These are phyloP conservation scores for Ogataea henricii DNA, from an alignment of 805 yeast genomes.

Conservation along the genomic window DNA sequence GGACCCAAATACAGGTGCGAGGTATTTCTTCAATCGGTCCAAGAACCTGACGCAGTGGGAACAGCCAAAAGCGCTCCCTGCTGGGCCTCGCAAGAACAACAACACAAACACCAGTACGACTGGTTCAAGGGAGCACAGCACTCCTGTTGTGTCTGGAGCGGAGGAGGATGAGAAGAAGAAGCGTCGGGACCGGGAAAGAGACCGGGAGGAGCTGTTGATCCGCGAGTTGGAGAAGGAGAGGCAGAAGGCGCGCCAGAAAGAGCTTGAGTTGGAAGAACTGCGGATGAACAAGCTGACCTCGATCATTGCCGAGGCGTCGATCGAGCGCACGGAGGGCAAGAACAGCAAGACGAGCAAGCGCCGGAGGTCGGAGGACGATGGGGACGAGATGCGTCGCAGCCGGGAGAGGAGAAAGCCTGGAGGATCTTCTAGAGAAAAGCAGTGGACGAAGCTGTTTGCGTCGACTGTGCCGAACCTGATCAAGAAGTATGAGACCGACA, in stretches of 20 bases:
- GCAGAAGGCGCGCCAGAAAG: constrained; percentile 33
- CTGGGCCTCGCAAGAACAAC: constrained; percentile 17
- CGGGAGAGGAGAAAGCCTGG: constrained; percentile 32
- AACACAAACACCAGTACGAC: not conserved
- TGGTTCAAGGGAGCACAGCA: constrained; percentile 2
- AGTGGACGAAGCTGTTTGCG: constrained; percentile 62
- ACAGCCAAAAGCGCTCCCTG: constrained; percentile 42
- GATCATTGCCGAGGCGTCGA: constrained; percentile 35
- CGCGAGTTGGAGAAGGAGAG: constrained; percentile 38
- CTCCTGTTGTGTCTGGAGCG: not conserved
- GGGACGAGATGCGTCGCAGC: not conserved
- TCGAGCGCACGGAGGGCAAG: constrained; percentile 25
- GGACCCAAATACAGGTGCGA: constrained; percentile 45
- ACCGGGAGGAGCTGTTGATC: constrained; percentile 31
- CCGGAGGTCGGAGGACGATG: constrained; percentile 5
- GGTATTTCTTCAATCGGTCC: constrained; percentile 57
- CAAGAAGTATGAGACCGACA: constrained; percentile 60
- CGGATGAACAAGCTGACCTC: constrained; percentile 27
- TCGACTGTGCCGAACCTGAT: constrained; percentile 76
- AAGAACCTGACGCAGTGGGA: constrained; percentile 60
- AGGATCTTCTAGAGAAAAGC: constrained; percentile 18
- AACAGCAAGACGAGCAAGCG: constrained; percentile 8
- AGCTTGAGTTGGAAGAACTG: constrained; percentile 28
- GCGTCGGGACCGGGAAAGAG: constrained; percentile 33
- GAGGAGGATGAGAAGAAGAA: constrained; percentile 28